phyloP scores from a whole-genome alignment of 495 filamentous ascomycete species.

The Xylaria palmicola region DNA sequence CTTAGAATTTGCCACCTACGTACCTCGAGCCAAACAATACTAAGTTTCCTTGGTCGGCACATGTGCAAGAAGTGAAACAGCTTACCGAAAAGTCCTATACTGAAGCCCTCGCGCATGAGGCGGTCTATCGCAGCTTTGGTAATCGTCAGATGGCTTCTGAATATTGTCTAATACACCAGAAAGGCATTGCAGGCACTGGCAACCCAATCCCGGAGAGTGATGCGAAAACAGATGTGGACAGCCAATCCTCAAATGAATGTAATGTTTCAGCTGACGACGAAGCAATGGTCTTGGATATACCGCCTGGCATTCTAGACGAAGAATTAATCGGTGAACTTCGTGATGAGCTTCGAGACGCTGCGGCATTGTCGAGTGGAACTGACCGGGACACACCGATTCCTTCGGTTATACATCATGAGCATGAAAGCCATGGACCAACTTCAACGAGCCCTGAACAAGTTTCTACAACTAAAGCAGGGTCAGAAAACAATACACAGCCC shows the following conservation, averaged over 20 bases:
- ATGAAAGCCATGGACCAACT: conserved; percentile 14
- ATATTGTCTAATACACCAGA: conserved; percentile 65
- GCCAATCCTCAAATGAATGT: conserved; percentile 15
- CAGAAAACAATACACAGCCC: not conserved
- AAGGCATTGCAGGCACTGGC: conserved; percentile 43
- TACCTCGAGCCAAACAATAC: conserved; percentile 30
- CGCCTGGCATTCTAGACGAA: conserved; percentile 16
- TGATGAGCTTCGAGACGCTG: conserved; percentile 18
- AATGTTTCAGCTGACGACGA: conserved; percentile 21
- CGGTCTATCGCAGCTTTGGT: conserved; percentile 78
- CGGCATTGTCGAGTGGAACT: conserved; percentile 17
- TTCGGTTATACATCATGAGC: conserved; percentile 11
- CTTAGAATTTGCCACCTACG: conserved; percentile 33
- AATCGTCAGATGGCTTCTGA: conserved; percentile 57
- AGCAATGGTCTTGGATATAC: conserved; percentile 27
- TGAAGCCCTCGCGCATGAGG: conserved; percentile 67
- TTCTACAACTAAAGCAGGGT: conserved; percentile 19
- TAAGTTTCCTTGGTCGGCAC: conserved; percentile 33
- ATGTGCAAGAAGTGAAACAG: conserved; percentile 27
- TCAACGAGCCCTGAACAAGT: conserved; percentile 23
- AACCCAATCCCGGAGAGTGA: conserved; percentile 68
- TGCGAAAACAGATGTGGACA: conserved; percentile 24
- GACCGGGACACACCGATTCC: conserved; percentile 19
- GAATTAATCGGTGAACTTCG: conserved; percentile 30
- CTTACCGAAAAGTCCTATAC: conserved; percentile 22